phyloP scores from a whole-genome alignment of 129 eudicot species.

The Arctium lappa region DNA sequence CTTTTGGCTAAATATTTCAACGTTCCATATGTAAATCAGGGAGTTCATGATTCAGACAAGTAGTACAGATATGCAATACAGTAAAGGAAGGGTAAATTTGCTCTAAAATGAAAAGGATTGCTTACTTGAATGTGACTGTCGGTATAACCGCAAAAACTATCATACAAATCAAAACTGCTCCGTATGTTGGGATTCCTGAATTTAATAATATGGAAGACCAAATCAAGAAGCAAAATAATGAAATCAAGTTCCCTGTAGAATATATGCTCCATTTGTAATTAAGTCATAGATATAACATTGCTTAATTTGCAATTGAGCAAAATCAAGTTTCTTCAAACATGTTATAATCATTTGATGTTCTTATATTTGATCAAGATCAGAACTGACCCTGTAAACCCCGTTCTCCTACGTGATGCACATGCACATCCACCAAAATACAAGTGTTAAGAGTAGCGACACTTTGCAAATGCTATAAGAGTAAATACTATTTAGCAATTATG shows the following conservation, averaged over 20 bases:
- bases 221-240: constrained; percentile 1
- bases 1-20: constrained; percentile 6
- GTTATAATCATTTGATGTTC: too few relatives aligned
- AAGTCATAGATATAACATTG: neutral
- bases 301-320: neutral
- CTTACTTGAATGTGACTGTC: constrained; percentile 82
- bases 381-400: too few relatives aligned
- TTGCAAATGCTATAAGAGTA: too few relatives aligned
- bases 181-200: constrained; percentile 68
- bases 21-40: neutral
- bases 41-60: neutral
- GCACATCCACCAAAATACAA: too few relatives aligned
- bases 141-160: constrained; percentile 81
- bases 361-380: too few relatives aligned
- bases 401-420: too few relatives aligned
- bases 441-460: too few relatives aligned
- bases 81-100: constrained; percentile 9
- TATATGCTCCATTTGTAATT: neutral
- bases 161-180: constrained; percentile 64
- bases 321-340: too few relatives aligned
- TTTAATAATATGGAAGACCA: constrained; percentile 10
- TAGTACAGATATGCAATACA: neutral
- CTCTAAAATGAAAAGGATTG: neutral
- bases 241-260: neutral
- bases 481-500: too few relatives aligned